Base-by-base conservation (phyloP, 192 early-diverging fungal genomes). In the Coemansia sp. region DNA sequence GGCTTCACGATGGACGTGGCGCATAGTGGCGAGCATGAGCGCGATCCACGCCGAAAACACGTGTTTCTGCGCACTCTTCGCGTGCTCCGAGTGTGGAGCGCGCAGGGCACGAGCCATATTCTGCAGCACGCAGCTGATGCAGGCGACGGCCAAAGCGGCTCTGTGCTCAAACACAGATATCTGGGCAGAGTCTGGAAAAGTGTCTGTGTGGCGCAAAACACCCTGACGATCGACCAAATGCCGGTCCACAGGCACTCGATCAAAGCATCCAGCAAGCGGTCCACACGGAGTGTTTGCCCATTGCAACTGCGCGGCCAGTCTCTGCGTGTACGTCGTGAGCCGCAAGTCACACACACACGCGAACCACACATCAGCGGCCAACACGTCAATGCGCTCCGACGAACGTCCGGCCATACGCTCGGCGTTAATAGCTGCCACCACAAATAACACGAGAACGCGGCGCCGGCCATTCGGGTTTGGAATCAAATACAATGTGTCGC, bases 311-410 rank as follows among this genome's bases (percentile, higher is more conserved):
- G 69, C 66, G 4, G 72, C 57, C 63, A 81, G 49, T 19, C 67
- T 61, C 22, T 69, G 69, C n/a, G 58, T 48, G 38, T 75, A 62
- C 2, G 55, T 61, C 2, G 59, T 27, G 11, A 81, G 65, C 2
- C 57, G 27, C 57, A 75, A 38, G 47, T 81, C 78, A 29, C 69
- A 75, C 4, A 51, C 61, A 9, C 62, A 61, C 2, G 72, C 64
- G 64, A 81, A 81, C 78, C 78, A 81, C 14, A 75, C 61, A 23
- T 81, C 72, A 50, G 68, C 65, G 12, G 64, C 47, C 58, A 64
- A 25, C 22, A 48, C 17, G 3, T 63, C 69, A 3, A 71, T 16
- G 1, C 52, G 67, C 53, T 72, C 48, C 35, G 51, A 39, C 22
- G 12, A 37, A 17, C 59, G 66, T 56, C 12, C 51, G 61, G 41